phyloP scores from a whole-genome alignment of 495 filamentous ascomycete species.

The Penicillium herquei region DNA sequence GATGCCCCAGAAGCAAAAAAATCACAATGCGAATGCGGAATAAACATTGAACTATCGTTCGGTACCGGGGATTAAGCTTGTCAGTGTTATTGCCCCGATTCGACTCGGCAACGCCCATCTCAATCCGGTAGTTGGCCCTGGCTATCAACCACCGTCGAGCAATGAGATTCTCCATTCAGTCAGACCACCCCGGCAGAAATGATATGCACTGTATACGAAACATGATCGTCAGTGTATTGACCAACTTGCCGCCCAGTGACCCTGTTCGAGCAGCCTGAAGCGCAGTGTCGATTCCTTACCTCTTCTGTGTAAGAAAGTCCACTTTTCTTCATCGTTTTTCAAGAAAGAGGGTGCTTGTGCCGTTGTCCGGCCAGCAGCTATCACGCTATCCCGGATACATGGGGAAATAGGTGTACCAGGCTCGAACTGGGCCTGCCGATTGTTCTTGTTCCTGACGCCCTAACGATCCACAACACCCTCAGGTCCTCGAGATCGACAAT shows the following conservation, averaged over 20 bases:
- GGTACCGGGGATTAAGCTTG: not conserved
- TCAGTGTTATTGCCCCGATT: not conserved
- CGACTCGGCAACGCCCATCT: not conserved
- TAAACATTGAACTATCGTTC: not conserved
- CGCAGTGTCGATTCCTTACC: constrained; percentile 18
- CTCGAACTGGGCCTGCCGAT: constrained; percentile 4
- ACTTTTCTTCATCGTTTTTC: constrained; percentile 1
- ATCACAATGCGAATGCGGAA: not conserved
- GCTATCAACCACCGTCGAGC: not conserved
- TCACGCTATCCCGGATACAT: not conserved
- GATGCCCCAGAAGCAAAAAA: not conserved
- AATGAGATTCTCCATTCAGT: constrained; percentile 10
- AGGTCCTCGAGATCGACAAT: constrained; percentile 16
- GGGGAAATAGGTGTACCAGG: constrained; percentile 9
- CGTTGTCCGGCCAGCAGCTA: constrained; percentile 9
- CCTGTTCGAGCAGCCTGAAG: constrained; percentile 9
- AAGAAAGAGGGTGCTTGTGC: not conserved
- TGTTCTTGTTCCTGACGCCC: constrained; percentile 4
- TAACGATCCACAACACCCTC: constrained; percentile 3
- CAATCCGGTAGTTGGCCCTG: constrained; percentile 2
- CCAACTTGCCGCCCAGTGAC: not conserved
- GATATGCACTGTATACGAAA: constrained; percentile 19
- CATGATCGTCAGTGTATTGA: constrained; percentile 19
- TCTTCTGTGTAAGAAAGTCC: not conserved
- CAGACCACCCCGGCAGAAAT: constrained; percentile 12